These are phyloP conservation scores for Exophiala spinifera DNA, from an alignment of 2,329 filamentous ascomycete genomes.

Conservation along the genomic window DNA sequence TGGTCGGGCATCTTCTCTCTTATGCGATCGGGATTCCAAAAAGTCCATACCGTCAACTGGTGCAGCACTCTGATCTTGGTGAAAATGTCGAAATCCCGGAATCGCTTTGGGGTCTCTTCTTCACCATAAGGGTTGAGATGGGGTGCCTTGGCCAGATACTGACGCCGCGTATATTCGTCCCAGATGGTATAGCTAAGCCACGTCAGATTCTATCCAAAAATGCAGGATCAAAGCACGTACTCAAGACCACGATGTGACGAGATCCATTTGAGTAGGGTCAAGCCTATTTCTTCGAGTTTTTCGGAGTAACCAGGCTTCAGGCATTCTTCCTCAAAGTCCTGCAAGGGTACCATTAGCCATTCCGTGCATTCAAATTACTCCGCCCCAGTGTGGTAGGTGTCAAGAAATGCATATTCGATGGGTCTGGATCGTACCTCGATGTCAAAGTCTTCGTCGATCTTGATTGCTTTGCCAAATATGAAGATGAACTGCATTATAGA, in stretches of 20 bases:
- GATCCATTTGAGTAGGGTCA: conserved; percentile 85
- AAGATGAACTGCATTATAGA: conserved; percentile 91
- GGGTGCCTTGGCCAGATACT: conserved; percentile 79
- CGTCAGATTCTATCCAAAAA: conserved; percentile 26
- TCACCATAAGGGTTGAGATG: conserved; percentile 79
- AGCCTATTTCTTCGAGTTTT: conserved; percentile 73
- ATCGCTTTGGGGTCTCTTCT: conserved; percentile 68
- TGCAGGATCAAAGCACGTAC: conserved; percentile 54
- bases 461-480: conserved; percentile 83
- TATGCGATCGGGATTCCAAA: conserved; percentile 82
- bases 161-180: conserved; percentile 86
- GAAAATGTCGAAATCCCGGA: conserved; percentile 77
- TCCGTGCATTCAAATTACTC: conserved; percentile 20
- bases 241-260: conserved; percentile 90
- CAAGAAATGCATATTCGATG: not conserved
- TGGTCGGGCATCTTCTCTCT: conserved; percentile 77
- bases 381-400: conserved; percentile 5
- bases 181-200: conserved; percentile 72
- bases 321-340: conserved; percentile 89
- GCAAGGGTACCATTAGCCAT: conserved; percentile 25
- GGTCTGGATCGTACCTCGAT: conserved; percentile 68
- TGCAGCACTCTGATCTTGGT: conserved; percentile 77
- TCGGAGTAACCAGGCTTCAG: conserved; percentile 70
- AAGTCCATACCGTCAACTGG: conserved; percentile 83
- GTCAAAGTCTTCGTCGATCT: conserved; percentile 83